Percentiles rank a stretch among this genome's conserved stretches.
phyloP scores from a whole-genome alignment of 805 yeast species.

The Metschnikowia gelsemii region DNA sequence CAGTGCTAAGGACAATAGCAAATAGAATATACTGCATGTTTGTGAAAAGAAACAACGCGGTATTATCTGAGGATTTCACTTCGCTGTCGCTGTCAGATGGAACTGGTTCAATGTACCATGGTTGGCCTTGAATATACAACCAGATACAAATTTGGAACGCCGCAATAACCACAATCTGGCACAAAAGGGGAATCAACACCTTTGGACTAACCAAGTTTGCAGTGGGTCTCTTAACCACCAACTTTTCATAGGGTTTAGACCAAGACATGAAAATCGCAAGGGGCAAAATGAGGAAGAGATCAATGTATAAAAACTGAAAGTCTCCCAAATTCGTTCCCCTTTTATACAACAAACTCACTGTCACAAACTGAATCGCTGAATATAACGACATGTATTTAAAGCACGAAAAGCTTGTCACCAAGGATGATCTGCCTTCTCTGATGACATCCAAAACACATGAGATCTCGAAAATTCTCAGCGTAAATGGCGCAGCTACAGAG shows the following conservation, averaged over 20 bases:
- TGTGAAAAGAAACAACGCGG: conserved; percentile 74
- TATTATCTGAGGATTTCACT: conserved; percentile 86
- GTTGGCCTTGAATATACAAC: conserved; percentile 52
- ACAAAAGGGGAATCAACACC: conserved; percentile 76
- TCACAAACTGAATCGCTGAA: conserved; percentile 91
- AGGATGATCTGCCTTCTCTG: conserved; percentile 90
- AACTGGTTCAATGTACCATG: conserved; percentile 80
- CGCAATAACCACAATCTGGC: conserved; percentile 65
- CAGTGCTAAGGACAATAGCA: conserved; percentile 83
- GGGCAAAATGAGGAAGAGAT: conserved; percentile 84
- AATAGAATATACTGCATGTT: conserved; percentile 86
- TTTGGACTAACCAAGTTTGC: conserved; percentile 91
- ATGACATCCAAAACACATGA: conserved; percentile 90
- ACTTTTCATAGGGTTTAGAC: conserved; percentile 70
- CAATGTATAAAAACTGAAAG: conserved; percentile 94
- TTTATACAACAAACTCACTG: conserved; percentile 81
- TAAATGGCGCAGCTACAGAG: conserved; percentile 97
- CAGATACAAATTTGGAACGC: conserved; percentile 70
- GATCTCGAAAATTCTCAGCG: conserved; percentile 85
- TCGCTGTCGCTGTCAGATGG: conserved; percentile 73
- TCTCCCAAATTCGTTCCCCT: conserved; percentile 94
- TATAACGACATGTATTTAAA: conserved; percentile 97
- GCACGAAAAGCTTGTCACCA: conserved; percentile 94
- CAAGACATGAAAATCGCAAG: conserved; percentile 97
- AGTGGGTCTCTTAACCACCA: conserved; percentile 79